A percentile compares a stretch with the other conserved stretches of the same genome.
These are phyloP conservation scores for Trichoderma brevicompactum DNA, from an alignment of 2,329 filamentous ascomycete species.

Conservation along the genomic window DNA sequence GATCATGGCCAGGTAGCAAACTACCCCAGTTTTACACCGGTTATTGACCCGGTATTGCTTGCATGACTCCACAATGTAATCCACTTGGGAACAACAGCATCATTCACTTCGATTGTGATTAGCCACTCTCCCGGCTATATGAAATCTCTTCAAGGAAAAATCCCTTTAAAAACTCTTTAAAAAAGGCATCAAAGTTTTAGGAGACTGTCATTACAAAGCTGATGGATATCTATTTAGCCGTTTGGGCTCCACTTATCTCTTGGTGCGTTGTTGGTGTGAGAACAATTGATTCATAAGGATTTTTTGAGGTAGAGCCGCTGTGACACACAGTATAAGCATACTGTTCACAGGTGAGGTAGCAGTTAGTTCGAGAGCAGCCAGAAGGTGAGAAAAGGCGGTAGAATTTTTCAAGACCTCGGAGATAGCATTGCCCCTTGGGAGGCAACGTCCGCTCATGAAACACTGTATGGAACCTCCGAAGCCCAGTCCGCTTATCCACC, in stretches of 20 bases:
- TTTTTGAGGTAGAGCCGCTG: background rate
- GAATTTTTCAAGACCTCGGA: constrained; percentile 4
- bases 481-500: background rate
- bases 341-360: background rate
- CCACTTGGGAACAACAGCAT: background rate
- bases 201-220: background rate
- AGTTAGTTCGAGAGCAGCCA: background rate
- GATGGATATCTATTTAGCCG: background rate
- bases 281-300: constrained; percentile 2
- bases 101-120: constrained; percentile 23
- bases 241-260: background rate
- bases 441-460: background rate
- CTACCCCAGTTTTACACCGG: constrained; percentile 17
- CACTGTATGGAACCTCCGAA: background rate
- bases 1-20: constrained; percentile 1
- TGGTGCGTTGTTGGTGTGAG: background rate
- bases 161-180: constrained; percentile 15
- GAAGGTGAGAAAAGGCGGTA: background rate
- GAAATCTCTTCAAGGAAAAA: constrained; percentile 6
- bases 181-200: constrained; percentile 19
- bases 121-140: background rate
- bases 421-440: background rate
- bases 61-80: constrained; percentile 12
- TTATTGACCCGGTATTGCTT: constrained; percentile 19
- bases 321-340: background rate